Base-by-base conservation (phyloP, 768 basidiomycete species). In the Pulveroboletus sp. region DNA sequence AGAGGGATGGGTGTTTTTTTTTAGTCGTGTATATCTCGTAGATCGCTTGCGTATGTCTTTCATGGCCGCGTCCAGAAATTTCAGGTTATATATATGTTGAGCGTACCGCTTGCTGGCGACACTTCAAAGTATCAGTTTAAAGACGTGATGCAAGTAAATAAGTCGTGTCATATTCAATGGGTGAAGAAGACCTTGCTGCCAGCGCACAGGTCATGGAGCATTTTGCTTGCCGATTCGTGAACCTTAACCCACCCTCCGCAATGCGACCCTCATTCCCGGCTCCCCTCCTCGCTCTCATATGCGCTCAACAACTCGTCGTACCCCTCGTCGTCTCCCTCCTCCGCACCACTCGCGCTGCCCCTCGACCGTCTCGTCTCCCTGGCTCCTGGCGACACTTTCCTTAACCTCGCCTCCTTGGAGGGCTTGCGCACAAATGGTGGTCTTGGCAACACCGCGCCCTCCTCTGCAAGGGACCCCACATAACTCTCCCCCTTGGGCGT, bases 281-380 rank as follows among this genome's bases (percentile, higher is more conserved):
- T 62, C 26, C 72, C 73, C 45, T 82, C 84, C 61, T 88, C 86
- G 60, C 87, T 88, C 69, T 89, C 87, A 59, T 90, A 90, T 17
- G 87, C 87, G 62, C 84, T 88, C 51, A 90, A 66, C 47, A 90
- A 61, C 12, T 89, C 88, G 56, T 84, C 86, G 47, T 88, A 89
- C 4, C 85, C 80, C 46, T 77, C 76, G 56, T 89, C 88, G 51
- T 89, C 87, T 5, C 88, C 86, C 50, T 89, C 86, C 45, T 85
- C 83, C 0, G 84, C 86, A 19, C 76, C 79, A 60, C 40, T 41
- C 24, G 26, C 17, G 16, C 83, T 88, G 30, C 84, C 81, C 32
- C 79, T 72, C 38, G 67, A 60, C 45, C 65, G 63, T 56, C 20
- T 60, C 62, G 22, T 72, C 68, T 59, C 72, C 42, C 65, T 76